phyloP scores from a whole-genome alignment of 257 asterid genomes.

The Marsdenia floribunda region DNA sequence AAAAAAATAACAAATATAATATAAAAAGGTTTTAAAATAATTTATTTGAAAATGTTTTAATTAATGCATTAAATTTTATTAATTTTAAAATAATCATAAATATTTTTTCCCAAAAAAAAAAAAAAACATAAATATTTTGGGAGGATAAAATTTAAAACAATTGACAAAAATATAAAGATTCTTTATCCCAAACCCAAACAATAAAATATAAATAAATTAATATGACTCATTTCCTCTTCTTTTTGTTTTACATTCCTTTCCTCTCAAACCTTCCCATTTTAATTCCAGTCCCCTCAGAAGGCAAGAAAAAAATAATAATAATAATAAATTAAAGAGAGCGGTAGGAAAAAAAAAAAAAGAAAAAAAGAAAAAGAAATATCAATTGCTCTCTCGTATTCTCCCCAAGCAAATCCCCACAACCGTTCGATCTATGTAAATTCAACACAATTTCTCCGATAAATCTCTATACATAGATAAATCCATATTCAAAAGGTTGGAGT shows the following conservation, averaged over 20 bases:
- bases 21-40: no score
- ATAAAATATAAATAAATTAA: not conserved
- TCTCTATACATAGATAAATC: not conserved
- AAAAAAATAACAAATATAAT: no score
- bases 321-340: no score
- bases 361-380: not conserved
- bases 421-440: slow-evolving; percentile 13
- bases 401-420: not conserved
- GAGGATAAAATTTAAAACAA: no score
- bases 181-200: no score
- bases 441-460: not conserved
- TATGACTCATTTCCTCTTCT: not conserved
- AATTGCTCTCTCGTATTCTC: not conserved
- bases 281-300: not conserved
- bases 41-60: no score
- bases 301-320: not conserved
- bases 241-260: not conserved
- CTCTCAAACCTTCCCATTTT: not conserved
- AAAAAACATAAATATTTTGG: no score
- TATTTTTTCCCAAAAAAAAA: no score
- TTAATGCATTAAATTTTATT: no score
- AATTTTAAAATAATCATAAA: no score
- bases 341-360: not conserved
- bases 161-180: no score
- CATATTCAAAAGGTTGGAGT: not conserved